Percentiles rank a stretch among this genome's conserved stretches.
Conservation (phyloP, 1,284 basidiomycete species). For the Volvariella surrecta region DNA sequence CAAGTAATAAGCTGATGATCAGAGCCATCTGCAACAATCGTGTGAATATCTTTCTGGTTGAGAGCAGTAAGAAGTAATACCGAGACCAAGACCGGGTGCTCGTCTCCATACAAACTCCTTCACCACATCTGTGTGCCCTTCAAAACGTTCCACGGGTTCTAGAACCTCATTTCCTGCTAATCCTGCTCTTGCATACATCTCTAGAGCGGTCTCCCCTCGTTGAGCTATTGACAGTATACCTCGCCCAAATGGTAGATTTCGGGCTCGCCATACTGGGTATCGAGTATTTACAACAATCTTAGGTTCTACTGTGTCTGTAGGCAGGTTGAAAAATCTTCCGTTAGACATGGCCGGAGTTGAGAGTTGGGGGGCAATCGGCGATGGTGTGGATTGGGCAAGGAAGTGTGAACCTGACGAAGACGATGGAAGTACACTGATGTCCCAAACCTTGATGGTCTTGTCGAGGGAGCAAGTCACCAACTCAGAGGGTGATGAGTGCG, state of each 20-base stretch:
- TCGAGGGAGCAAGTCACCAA: conserved; percentile 90
- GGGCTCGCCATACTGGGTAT: conserved; percentile 92
- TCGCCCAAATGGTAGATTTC: conserved; percentile 87
- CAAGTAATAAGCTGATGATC: conserved; percentile 93
- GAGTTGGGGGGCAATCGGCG: neutral
- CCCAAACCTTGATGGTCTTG: conserved; percentile 86
- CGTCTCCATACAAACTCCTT: conserved; percentile 98
- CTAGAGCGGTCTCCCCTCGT: conserved; percentile 75
- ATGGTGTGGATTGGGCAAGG: neutral
- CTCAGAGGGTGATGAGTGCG: conserved; percentile 62
- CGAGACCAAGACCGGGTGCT: conserved; percentile 30
- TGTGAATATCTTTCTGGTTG: neutral
- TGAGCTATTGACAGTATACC: conserved; percentile 90
- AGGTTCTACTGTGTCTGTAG: conserved; percentile 27
- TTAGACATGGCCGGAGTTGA: neutral
- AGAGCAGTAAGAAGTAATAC: conserved; percentile 20
- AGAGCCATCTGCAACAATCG: conserved; percentile 42
- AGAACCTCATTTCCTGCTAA: conserved; percentile 25
- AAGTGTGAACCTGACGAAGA: conserved; percentile 1
- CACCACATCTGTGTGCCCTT: conserved; percentile 88
- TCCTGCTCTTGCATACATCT: conserved; percentile 59
- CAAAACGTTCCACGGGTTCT: conserved; percentile 68
- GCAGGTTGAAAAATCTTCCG: neutral
- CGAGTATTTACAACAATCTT: conserved; percentile 60
- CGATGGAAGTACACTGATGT: conserved; percentile 29